Base-by-base conservation (phyloP, 106 monocot species). In the Dendrobium catenatum region DNA sequence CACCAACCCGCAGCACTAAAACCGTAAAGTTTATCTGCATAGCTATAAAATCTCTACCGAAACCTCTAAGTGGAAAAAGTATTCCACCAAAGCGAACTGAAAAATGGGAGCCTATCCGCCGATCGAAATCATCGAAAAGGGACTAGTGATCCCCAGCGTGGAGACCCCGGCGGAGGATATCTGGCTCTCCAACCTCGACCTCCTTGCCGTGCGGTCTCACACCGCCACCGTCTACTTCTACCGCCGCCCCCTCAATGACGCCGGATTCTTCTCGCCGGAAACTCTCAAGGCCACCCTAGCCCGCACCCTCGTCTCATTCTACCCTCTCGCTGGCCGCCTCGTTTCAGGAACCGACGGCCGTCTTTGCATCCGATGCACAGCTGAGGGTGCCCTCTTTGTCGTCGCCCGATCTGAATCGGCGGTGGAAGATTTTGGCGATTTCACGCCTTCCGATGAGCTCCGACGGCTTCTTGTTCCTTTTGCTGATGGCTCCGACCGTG, bases 361-460 rank as follows among this genome's bases (percentile, higher is more conserved):
- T 0, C 11, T 83, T 15, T 80, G 89, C 90, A 83, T 95, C 80
- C 11, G 79, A 5, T 95, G 94, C 85, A 88, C 78, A 9, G 90
- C 84, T 1, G 88, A 93, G 40, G 95, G 95, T 0, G 95, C 78
- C 0, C 75, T 73, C 75, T 91, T 93, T 17, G 80, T 84, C 41
- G 86, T 85, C 73, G 95, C 90, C 0, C 61, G 51, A 0, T 83
- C 82, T 6, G 86, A 85, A 7, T 55, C 37, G 13, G 59, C 55
- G 0, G 3, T 93, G 0, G 88, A 90, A 1, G 88, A 85, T 29
- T 88, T 93, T 22, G 82, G 85, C 0, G 89, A 85, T 44, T 89
- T 93, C 24, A 55, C 64, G 2, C 93, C 95, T 0, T 85, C 87
- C 1, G 17, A 80, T 29, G 79, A 86, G 81, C 46, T 86, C 58